Evolutionary conservation across 768 basidiomycete species (phyloP).

Genomic region (Psilocybe sp.): DNA sequence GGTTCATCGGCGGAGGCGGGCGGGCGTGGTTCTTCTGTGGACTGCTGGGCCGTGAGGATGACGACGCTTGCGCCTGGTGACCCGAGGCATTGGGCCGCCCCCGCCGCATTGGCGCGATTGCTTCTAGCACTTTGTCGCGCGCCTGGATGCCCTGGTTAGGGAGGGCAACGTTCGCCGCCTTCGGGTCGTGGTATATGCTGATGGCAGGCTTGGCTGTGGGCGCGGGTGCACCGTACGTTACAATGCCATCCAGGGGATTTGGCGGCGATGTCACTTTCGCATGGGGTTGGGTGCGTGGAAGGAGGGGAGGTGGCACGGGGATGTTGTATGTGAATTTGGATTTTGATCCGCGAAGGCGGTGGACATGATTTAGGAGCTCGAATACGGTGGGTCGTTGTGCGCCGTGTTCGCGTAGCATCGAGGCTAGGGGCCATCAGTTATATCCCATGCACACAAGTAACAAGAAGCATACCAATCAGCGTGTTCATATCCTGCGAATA

Average conservation of each 20-base stretch:
- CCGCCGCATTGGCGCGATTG: conserved; percentile 75
- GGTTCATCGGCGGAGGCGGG: neutral
- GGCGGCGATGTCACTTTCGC: conserved; percentile 9
- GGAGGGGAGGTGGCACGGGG: conserved; percentile 46
- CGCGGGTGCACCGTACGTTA: conserved; percentile 21
- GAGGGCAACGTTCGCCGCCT: conserved; percentile 16
- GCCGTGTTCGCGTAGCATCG: conserved; percentile 93
- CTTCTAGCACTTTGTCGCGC: conserved; percentile 75
- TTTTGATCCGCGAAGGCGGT: conserved; percentile 83
- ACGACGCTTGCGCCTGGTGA: conserved; percentile 17
- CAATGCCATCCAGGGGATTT: conserved; percentile 26
- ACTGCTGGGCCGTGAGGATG: conserved; percentile 32
- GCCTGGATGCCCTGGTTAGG: conserved; percentile 62
- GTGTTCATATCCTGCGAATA: conserved; percentile 83
- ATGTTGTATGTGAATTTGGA: conserved; percentile 72
- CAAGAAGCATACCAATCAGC: conserved; percentile 65
- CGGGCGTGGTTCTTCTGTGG: conserved; percentile 20
- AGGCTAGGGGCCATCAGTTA: conserved; percentile 43
- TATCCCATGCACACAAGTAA: conserved; percentile 1
- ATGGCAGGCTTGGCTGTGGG: conserved; percentile 14
- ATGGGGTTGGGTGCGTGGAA: conserved; percentile 25
- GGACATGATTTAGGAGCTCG: conserved; percentile 80
- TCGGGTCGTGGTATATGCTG: conserved; percentile 10
- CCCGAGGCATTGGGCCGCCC: conserved; percentile 51
- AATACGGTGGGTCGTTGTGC: conserved; percentile 84